Base-by-base conservation (phyloP, 2,329 filamentous ascomycete genomes). In the Verticillium dahliae region DNA sequence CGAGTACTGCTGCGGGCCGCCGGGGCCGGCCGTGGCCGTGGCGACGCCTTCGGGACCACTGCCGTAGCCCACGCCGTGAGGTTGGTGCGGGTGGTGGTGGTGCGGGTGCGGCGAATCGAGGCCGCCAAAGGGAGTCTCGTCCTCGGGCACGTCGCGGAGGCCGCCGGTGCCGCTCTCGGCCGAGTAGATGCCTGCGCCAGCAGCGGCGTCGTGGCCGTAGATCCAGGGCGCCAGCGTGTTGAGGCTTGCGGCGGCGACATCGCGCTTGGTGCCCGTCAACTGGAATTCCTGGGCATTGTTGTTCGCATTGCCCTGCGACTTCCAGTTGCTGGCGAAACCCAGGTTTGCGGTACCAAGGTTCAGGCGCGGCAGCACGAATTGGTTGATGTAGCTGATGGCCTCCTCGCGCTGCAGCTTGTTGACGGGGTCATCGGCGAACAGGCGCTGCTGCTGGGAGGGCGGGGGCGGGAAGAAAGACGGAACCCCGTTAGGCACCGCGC, bases 351-450 rank as follows among this genome's bases (percentile, higher is more conserved):
- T 78, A 45, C 80, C 80, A 2, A 85, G 75, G 65, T 84, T 85
- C 15, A 86, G 76, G 4, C 82, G 80, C 18, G 86, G 86, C 38
- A 89, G 76, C 1, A 89, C 84, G 65, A 86, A 87, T 71, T 89
- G 86, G 71, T 89, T 89, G 73, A 89, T 88, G 72, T 88, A 89
- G 71, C 81, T 83, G 50, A 89, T 81, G 0, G 85, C 85, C 68
- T 88, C 86, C 67, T 89, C 85, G 13, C 85, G 82, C 71, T 87
- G 85, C 66, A 89, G 85, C 75, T 88, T 88, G 65, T 81, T 81
- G 33, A 87, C 80, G 1, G 85, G 84, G 66, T 89, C 85, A 62
- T 81, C 79, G 1, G 78, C 74, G 37, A 66, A 66, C 61, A 66
- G 61, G n/a, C 58, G 41, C 54, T 65, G 62, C 61, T 80, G 80